phyloP scores from a whole-genome alignment of 768 basidiomycete genomes.

The Leucocoprinus birnbaumii region DNA sequence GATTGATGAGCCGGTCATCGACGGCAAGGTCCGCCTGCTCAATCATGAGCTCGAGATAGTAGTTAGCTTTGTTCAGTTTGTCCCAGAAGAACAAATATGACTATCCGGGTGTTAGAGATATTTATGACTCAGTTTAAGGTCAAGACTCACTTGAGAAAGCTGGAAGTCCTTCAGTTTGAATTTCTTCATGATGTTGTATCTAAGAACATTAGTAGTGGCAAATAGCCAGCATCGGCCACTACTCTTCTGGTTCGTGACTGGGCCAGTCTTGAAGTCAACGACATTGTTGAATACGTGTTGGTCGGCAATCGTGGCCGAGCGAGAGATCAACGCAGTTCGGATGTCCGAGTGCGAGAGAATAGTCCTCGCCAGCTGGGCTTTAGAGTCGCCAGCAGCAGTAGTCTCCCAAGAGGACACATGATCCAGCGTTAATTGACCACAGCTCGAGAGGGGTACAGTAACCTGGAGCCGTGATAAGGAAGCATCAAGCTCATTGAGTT shows the following conservation, averaged over 20 bases:
- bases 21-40: constrained; percentile 76
- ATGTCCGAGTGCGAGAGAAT: constrained; percentile 72
- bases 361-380: constrained; percentile 71
- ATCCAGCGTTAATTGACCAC: constrained; percentile 58
- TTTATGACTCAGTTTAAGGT: not conserved
- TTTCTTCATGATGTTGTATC: constrained; percentile 83
- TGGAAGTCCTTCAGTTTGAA: constrained; percentile 88
- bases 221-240: constrained; percentile 96
- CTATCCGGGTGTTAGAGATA: constrained; percentile 33
- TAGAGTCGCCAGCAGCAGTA: constrained; percentile 48
- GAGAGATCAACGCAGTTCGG: constrained; percentile 57
- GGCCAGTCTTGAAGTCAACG: constrained; percentile 77
- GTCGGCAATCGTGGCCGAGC: constrained; percentile 59
- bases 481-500: constrained; percentile 21
- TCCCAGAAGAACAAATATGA: constrained; percentile 96
- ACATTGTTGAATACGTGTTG: constrained; percentile 81
- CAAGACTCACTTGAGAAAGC: constrained; percentile 68
- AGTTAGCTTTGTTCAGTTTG: constrained; percentile 92
- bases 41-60: constrained; percentile 87
- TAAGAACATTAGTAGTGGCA: constrained; percentile 83
- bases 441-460: constrained; percentile 41
- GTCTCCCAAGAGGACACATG: constrained; percentile 71
- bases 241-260: constrained; percentile 83
- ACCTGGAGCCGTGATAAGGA: constrained; percentile 31
- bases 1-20: constrained; percentile 79